A percentile compares a stretch with the other conserved stretches of the same genome.
Conservation (phyloP, 2,329 filamentous ascomycete genomes). For the Trichoderma asperellum region DNA sequence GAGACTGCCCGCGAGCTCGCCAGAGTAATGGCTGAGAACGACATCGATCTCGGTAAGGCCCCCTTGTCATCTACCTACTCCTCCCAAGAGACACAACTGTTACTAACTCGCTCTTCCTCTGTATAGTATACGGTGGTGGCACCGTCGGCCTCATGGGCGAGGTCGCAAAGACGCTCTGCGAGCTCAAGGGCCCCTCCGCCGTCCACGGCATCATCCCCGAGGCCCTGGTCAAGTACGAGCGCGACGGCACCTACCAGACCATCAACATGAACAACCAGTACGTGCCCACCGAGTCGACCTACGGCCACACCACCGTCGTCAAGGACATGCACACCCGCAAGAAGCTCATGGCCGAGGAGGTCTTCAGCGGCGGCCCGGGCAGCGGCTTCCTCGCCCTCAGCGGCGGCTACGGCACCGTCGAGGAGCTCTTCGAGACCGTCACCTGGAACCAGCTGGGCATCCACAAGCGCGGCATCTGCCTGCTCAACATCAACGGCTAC, state of each 20-base stretch:
- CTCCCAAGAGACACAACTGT: not conserved
- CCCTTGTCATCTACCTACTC: not conserved
- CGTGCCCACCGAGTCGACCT: slow-evolving; percentile 67
- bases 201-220: slow-evolving; percentile 95
- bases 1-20: slow-evolving; percentile 78
- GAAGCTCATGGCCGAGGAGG: slow-evolving; percentile 87
- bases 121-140: slow-evolving; percentile 85
- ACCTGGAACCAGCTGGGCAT: slow-evolving; percentile 98
- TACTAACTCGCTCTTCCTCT: not conserved
- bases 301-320: slow-evolving; percentile 85
- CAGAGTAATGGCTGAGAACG: slow-evolving; percentile 70
- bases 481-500: slow-evolving; percentile 88
- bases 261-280: slow-evolving; percentile 54
- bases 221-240: slow-evolving; percentile 80
- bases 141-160: slow-evolving; percentile 97
- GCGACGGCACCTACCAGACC: slow-evolving; percentile 59
- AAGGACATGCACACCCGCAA: slow-evolving; percentile 97
- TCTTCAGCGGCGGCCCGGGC: slow-evolving; percentile 78
- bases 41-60: slow-evolving; percentile 71
- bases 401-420: slow-evolving; percentile 92
- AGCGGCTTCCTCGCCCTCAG: slow-evolving; percentile 86
- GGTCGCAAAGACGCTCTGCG: slow-evolving; percentile 81
- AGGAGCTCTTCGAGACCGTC: slow-evolving; percentile 89
- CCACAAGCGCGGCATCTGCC: slow-evolving; percentile 75
- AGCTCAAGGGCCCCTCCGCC: slow-evolving; percentile 74